These are phyloP conservation scores for Bryoerythrophyllum caledonicum DNA, from an alignment of 225 moss, liverwort and hornwort species.

Conservation along the genomic window DNA sequence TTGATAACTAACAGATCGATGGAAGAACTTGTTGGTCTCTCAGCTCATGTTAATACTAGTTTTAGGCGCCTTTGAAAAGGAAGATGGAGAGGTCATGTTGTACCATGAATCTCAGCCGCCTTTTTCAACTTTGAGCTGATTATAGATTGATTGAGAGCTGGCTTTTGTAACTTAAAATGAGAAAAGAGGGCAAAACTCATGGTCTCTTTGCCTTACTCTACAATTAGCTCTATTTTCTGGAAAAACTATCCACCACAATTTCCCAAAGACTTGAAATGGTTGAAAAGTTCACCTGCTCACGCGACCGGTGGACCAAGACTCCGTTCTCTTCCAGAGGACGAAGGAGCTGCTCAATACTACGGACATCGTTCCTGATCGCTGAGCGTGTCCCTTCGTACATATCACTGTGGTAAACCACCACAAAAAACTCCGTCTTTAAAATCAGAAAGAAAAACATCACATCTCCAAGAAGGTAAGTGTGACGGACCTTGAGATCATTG, in stretches of 20 bases:
- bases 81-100: too few relatives aligned
- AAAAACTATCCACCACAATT: neutral
- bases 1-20: too few relatives aligned
- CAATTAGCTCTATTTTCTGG: neutral
- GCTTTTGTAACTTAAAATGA: too few relatives aligned
- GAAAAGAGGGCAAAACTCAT: too few relatives aligned
- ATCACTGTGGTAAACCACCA: slow-evolving; percentile 55
- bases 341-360: slow-evolving; percentile 65
- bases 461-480: neutral
- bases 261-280: neutral
- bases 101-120: too few relatives aligned
- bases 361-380: slow-evolving; percentile 64
- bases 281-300: slow-evolving; percentile 62
- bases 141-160: too few relatives aligned
- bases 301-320: slow-evolving; percentile 71
- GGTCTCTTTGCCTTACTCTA: too few relatives aligned
- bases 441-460: neutral
- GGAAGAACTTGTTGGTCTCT: too few relatives aligned
- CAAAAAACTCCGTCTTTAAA: neutral
- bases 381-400: slow-evolving; percentile 84
- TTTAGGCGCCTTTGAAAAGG: too few relatives aligned
- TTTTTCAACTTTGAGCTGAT: too few relatives aligned
- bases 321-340: slow-evolving; percentile 80
- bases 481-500: slow-evolving; percentile 59
- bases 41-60: too few relatives aligned